Evolutionary conservation across 2,329 filamentous ascomycete species (phyloP).

Genomic region (Xylaria sp.): DNA sequence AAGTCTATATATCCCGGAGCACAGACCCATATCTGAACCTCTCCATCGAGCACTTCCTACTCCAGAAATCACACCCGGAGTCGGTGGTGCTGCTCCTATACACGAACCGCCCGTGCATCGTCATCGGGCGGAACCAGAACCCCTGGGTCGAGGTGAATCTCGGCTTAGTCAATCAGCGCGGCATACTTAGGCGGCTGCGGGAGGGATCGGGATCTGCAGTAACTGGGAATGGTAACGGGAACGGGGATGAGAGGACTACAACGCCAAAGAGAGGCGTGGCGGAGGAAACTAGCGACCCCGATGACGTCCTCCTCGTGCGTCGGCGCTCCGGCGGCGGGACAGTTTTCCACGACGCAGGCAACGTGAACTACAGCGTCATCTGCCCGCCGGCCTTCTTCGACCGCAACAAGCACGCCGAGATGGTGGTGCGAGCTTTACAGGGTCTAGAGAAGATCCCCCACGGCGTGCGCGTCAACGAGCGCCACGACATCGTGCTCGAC

Average conservation of each 20-base stretch:
- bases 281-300: slow-evolving; percentile 43
- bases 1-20: slow-evolving; percentile 78
- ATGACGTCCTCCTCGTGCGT: slow-evolving; percentile 73
- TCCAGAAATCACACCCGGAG: slow-evolving; percentile 76
- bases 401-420: slow-evolving; percentile 87
- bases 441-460: slow-evolving; percentile 56
- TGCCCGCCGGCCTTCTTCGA: slow-evolving; percentile 81
- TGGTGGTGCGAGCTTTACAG: slow-evolving; percentile 87
- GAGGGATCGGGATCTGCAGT: not conserved
- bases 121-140: slow-evolving; percentile 97
- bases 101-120: slow-evolving; percentile 84
- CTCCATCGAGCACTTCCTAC: slow-evolving; percentile 90
- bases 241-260: slow-evolving; percentile 2
- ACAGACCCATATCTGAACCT: slow-evolving; percentile 88
- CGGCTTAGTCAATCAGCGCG: slow-evolving; percentile 59
- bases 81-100: slow-evolving; percentile 89
- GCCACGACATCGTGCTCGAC: slow-evolving; percentile 85
- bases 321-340: slow-evolving; percentile 89
- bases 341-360: slow-evolving; percentile 93
- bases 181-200: slow-evolving; percentile 29
- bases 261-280: slow-evolving; percentile 26
- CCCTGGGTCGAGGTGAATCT: slow-evolving; percentile 94
- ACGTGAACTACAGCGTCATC: slow-evolving; percentile 95
- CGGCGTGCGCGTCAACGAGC: slow-evolving; percentile 81
- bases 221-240: not conserved